Evolutionary conservation across 176 grass and related monocot species (phyloP).

Genomic region (Triticum dicoccoides): DNA sequence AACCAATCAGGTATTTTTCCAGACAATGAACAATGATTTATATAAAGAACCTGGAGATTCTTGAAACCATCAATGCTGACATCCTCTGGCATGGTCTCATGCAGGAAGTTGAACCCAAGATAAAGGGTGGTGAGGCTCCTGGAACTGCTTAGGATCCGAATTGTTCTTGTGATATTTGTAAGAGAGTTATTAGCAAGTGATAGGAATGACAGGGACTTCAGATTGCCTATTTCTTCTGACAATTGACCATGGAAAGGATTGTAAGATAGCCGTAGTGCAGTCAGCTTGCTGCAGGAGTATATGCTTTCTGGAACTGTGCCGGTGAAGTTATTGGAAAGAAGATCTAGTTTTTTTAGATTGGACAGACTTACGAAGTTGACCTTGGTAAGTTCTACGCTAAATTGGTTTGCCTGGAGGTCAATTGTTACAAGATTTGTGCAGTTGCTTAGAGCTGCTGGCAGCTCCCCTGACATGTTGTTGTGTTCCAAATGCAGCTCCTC

Average conservation of each 20-base stretch:
- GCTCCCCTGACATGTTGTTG: slow-evolving; percentile 10
- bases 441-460: not conserved
- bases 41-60: slow-evolving; percentile 33
- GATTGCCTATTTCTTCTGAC: slow-evolving; percentile 13
- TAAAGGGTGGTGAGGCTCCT: slow-evolving; percentile 31
- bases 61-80: slow-evolving; percentile 11
- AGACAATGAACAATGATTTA: slow-evolving; percentile 20
- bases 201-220: slow-evolving; percentile 28
- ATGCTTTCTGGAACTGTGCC: slow-evolving; percentile 43
- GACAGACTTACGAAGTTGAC: slow-evolving; percentile 37
- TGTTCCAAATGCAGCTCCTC: not conserved
- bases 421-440: slow-evolving; percentile 20
- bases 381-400: slow-evolving; percentile 26
- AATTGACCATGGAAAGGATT: slow-evolving; percentile 31
- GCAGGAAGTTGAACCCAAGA: slow-evolving; percentile 2
- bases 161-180: slow-evolving; percentile 32
- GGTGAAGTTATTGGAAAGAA: slow-evolving; percentile 23
- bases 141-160: slow-evolving; percentile 28
- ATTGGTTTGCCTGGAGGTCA: slow-evolving; percentile 25
- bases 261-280: slow-evolving; percentile 13
- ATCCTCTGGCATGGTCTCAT: slow-evolving; percentile 34
- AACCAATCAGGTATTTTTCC: slow-evolving; percentile 46
- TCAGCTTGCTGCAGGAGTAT: slow-evolving; percentile 38
- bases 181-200: slow-evolving; percentile 19
- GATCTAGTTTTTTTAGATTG: slow-evolving; percentile 33